Evolutionary conservation across 2,329 filamentous ascomycete genomes (phyloP), one percentile per base, ranked within the genome.

Genomic region (Cryphonectria nitschkei): DNA sequence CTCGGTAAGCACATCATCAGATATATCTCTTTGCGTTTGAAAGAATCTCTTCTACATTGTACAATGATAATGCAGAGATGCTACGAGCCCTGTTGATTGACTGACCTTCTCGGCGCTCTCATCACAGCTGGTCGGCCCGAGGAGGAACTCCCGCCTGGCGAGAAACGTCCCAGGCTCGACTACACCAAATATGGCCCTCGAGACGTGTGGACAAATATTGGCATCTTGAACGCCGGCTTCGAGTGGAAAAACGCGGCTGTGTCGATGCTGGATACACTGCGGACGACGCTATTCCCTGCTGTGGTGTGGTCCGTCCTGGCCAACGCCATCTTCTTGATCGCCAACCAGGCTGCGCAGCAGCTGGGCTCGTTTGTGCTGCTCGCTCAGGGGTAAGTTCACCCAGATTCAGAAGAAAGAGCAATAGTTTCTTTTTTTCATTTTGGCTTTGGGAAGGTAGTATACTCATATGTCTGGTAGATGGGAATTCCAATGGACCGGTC

Each of bases 251-350:
- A 73, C 26, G 77, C 76, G 0, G 75, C 61, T 16, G 66, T 56
- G 26, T 75, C 76, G 37, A 73, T 79, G 72, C 67, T 78, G 11
- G 75, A 79, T 64, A 76, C 77, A 16, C 63, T 79, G n/a, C 76
- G 78, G 62, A 80, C 78, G 16, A 77, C 76, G 2, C 65, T 79
- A 16, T 79, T 80, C 71, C 80, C 80, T 0, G 75, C 77, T 43
- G 76, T 81, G 19, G 43, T 80, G 9, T 82, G 80, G 77, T 75
- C 74, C 11, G 75, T 80, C 4, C 65, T 78, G 13, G 70, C 77
- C 39, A 79, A 79, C 69, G 76, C 75, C 52, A 73, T 75, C 41
- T 75, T 80, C 69, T 54, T 77, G 41, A 74, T 77, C 32, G 76
- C 74, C 58, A 76, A 76, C 65, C 76, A 77, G 56, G 77, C 78